Conservation (phyloP, 139 green algal species). For the Coccomyxa sp. region DNA sequence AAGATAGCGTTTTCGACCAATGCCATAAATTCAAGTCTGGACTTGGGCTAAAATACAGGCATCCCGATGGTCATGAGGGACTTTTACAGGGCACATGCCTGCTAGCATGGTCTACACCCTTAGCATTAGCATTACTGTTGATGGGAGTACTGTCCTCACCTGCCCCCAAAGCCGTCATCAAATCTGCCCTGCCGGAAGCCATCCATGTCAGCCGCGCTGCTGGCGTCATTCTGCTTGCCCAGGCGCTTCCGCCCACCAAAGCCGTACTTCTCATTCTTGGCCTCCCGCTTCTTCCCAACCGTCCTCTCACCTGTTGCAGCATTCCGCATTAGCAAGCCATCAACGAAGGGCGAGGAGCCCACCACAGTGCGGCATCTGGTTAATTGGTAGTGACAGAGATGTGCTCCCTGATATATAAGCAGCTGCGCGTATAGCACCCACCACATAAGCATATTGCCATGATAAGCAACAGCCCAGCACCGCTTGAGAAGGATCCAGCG, state of each 20-base stretch:
- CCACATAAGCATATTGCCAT: not conserved
- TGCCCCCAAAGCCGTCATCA: slow-evolving; percentile 13
- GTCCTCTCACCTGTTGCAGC: not conserved
- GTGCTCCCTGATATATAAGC: not conserved
- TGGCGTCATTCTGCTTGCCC: slow-evolving; percentile 89
- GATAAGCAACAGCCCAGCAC: too few relatives aligned
- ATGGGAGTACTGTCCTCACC: not conserved
- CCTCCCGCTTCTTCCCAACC: slow-evolving; percentile 50
- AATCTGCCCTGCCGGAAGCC: slow-evolving; percentile 42
- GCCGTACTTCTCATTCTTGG: slow-evolving; percentile 67
- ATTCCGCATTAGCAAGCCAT: too few relatives aligned
- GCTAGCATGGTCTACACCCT: not conserved
- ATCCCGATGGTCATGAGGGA: not conserved
- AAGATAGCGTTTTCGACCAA: not conserved
- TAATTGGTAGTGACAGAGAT: not conserved
- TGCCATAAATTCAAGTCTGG: not conserved
- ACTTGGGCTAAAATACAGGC: not conserved
- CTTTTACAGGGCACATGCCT: too few relatives aligned
- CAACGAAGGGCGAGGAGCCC: too few relatives aligned
- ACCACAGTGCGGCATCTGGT: not conserved
- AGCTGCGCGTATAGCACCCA: too few relatives aligned
- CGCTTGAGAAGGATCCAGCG: too few relatives aligned
- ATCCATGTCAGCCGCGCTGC: slow-evolving; percentile 71
- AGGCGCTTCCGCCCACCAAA: slow-evolving; percentile 84
- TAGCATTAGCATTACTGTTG: not conserved